These are phyloP conservation scores for Zasmidium citrigriseum DNA, from an alignment of 2,329 filamentous ascomycete species.

Conservation along the genomic window DNA sequence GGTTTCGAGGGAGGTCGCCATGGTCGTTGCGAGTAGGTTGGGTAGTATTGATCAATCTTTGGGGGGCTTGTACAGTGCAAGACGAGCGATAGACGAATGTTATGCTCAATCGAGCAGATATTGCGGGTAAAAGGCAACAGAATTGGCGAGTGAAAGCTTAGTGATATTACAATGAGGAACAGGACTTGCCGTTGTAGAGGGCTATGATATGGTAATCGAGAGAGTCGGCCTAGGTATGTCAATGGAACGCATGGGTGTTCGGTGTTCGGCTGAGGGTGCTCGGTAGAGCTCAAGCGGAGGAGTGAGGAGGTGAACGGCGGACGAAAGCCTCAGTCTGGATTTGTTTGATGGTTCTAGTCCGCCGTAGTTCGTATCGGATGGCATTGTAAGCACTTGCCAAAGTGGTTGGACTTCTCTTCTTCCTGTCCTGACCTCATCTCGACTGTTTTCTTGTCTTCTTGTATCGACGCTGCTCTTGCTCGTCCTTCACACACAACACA, in stretches of 20 bases:
- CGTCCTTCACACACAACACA: no score
- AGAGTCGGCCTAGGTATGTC: not conserved
- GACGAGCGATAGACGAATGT: no score
- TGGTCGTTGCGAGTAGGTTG: slow-evolving; percentile 3
- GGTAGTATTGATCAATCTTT: not conserved
- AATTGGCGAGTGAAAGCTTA: no score
- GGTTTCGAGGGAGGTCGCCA: slow-evolving; percentile 20
- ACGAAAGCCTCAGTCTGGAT: not conserved
- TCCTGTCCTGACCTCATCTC: no score
- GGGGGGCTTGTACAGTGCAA: not conserved
- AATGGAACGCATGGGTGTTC: not conserved
- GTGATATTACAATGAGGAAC: not conserved
- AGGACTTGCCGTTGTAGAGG: not conserved
- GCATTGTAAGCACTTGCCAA: no score
- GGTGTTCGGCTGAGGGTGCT: not conserved
- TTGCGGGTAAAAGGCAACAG: no score
- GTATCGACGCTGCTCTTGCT: no score
- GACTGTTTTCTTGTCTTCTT: no score
- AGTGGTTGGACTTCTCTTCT: no score
- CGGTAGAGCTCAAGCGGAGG: not conserved
- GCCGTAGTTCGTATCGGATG: no score
- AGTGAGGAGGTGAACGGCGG: not conserved
- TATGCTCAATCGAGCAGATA: no score
- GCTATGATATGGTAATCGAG: not conserved
- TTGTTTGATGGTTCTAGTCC: no score